Conservation (phyloP, 768 basidiomycete species). For the Agrocybe chaxingu region DNA sequence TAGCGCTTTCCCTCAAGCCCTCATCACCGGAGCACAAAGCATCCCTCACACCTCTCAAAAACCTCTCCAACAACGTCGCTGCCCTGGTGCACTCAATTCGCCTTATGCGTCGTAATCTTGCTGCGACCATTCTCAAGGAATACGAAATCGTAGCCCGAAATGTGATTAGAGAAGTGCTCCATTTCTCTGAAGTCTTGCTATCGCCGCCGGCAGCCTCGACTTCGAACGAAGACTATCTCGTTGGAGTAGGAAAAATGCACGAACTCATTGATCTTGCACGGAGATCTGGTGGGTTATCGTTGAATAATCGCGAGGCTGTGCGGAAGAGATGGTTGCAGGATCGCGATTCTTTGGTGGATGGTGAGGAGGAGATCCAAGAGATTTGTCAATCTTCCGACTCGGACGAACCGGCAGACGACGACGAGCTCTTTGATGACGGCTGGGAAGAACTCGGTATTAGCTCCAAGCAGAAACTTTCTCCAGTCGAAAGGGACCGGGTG, state of each 20-base stretch:
- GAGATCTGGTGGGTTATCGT: constrained; percentile 44
- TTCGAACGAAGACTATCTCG: constrained; percentile 45
- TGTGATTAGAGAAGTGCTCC: constrained; percentile 40
- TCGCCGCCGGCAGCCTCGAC: constrained; percentile 12
- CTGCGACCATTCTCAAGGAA: constrained; percentile 44
- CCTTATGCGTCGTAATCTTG: constrained; percentile 43
- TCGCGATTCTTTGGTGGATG: constrained; percentile 59
- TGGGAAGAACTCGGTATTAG: constrained; percentile 64
- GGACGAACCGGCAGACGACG: constrained; percentile 26
- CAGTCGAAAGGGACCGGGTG: constrained; percentile 50
- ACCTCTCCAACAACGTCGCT: constrained; percentile 45
- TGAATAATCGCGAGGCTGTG: constrained; percentile 57
- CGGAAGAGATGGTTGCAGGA: constrained; percentile 48
- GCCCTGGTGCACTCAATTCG: constrained; percentile 48
- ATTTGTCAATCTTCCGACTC: constrained; percentile 43
- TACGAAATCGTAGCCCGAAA: constrained; percentile 33
- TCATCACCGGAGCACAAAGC: constrained; percentile 50
- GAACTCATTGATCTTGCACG: constrained; percentile 53
- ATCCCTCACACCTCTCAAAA: constrained; percentile 47
- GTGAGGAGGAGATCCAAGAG: constrained; percentile 51
- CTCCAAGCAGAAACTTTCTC: constrained; percentile 41
- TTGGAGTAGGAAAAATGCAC: constrained; percentile 59
- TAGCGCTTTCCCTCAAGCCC: constrained; percentile 62
- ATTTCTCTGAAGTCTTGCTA: constrained; percentile 43
- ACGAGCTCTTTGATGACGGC: constrained; percentile 45